These are phyloP conservation scores for Sesbania bispinosa DNA, from an alignment of 306 rosid species.

Conservation along the genomic window DNA sequence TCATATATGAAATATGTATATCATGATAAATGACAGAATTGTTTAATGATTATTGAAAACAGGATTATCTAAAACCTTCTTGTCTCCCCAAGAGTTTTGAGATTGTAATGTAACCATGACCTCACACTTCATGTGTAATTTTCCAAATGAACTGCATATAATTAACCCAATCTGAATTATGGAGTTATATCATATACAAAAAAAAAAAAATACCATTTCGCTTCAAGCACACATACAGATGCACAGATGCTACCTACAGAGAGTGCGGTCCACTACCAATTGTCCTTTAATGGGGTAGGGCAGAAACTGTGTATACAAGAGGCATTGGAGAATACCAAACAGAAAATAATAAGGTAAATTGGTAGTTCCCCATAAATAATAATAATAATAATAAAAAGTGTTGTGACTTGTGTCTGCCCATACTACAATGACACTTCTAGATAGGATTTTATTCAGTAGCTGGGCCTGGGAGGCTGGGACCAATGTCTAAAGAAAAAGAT, in stretches of 20 bases:
- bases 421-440: conserved; percentile 27
- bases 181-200: neutral
- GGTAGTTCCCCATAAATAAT: conserved; percentile 5
- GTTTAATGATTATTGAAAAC: neutral
- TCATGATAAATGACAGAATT: neutral
- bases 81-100: neutral
- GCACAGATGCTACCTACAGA: neutral
- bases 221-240: conserved; percentile 8
- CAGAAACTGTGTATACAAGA: neutral
- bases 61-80: neutral
- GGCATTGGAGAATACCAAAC: conserved; percentile 10
- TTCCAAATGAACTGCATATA: neutral
- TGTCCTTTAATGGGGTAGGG: neutral
- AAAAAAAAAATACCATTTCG: neutral
- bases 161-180: neutral
- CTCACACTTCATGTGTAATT: neutral
- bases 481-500: conserved; percentile 7
- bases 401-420: conserved; percentile 36
- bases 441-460: conserved; percentile 28
- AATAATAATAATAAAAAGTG: neutral
- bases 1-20: neutral
- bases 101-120: neutral
- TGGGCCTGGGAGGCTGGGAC: no score
- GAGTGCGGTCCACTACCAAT: neutral
- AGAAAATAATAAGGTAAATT: conserved; percentile 22